These are phyloP conservation scores for Saccharomycopsis schoenii DNA, from an alignment of 805 yeast species.

Conservation along the genomic window DNA sequence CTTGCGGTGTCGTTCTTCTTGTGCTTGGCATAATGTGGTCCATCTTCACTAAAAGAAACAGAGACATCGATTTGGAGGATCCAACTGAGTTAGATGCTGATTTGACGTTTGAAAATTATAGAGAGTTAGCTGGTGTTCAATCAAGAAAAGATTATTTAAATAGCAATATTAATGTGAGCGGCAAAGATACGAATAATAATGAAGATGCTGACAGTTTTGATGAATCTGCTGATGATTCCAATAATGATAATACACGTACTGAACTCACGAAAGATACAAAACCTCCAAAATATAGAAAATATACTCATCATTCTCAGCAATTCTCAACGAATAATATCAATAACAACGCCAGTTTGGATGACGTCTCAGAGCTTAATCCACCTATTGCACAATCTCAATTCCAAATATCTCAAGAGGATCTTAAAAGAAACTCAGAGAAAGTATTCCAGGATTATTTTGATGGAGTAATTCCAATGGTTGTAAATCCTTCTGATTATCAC, in stretches of 20 bases:
- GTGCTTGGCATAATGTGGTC: background rate
- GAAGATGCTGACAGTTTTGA: background rate
- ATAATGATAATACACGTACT: background rate
- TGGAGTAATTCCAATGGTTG: constrained; percentile 16
- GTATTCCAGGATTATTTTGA: constrained; percentile 18
- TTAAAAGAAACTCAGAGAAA: constrained; percentile 10
- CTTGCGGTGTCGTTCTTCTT: constrained; percentile 11
- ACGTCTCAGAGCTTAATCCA: background rate
- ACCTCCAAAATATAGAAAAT: constrained; percentile 15
- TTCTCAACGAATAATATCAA: constrained; percentile 5
- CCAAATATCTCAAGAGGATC: background rate
- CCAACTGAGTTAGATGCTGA: constrained; percentile 16
- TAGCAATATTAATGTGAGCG: background rate
- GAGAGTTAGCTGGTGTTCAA: constrained; percentile 16
- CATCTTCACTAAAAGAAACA: constrained; percentile 1
- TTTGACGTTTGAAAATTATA: constrained; percentile 16
- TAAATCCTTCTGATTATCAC: constrained; percentile 4
- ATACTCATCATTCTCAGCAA: constrained; percentile 16
- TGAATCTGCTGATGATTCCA: background rate
- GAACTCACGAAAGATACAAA: constrained; percentile 1
- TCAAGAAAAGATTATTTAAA: background rate
- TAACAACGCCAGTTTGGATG: background rate
- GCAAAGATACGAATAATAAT: background rate
- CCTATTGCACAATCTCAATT: background rate
- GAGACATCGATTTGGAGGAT: constrained; percentile 2